Evolutionary conservation across 257 asterid genomes (phyloP).

Genomic region (Lantana camara): DNA sequence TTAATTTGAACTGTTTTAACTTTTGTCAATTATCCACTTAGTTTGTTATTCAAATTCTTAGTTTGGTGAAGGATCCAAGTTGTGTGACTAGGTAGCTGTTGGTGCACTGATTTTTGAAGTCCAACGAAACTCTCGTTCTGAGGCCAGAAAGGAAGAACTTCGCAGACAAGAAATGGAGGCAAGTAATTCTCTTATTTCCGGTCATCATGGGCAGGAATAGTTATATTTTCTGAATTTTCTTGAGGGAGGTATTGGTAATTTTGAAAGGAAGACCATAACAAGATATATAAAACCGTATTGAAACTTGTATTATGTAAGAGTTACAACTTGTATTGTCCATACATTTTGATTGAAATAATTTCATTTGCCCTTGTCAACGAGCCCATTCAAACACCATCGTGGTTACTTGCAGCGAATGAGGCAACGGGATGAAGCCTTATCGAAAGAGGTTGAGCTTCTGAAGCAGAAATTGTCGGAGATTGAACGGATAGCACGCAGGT

Average conservation of each 20-base stretch:
- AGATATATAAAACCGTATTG: too few species aligned
- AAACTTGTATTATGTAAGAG: too few species aligned
- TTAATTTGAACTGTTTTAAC: slow-evolving; percentile 26
- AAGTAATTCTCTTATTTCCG: neutral
- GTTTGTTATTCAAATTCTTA: too few species aligned
- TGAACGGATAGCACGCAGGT: slow-evolving; percentile 53
- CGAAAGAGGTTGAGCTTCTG: slow-evolving; percentile 66
- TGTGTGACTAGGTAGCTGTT: slow-evolving; percentile 70
- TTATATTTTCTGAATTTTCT: too few species aligned
- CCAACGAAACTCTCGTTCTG: slow-evolving; percentile 90
- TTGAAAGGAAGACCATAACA: too few species aligned
- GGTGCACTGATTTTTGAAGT: slow-evolving; percentile 82
- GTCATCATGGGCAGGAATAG: too few species aligned
- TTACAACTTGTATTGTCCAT: too few species aligned
- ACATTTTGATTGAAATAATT: too few species aligned
- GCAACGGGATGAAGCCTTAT: slow-evolving; percentile 65
- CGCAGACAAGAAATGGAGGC: slow-evolving; percentile 86
- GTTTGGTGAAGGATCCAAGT: too few species aligned
- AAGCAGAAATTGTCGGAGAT: slow-evolving; percentile 57
- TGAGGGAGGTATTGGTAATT: too few species aligned
- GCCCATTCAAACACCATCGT: neutral
- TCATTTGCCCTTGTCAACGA: too few species aligned
- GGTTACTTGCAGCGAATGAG: slow-evolving; percentile 61
- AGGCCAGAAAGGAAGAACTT: slow-evolving; percentile 88
- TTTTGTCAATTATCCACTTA: neutral